Conservation (phyloP, 208 protist genomes). For the Balamuthia mandrillaris region DNA sequence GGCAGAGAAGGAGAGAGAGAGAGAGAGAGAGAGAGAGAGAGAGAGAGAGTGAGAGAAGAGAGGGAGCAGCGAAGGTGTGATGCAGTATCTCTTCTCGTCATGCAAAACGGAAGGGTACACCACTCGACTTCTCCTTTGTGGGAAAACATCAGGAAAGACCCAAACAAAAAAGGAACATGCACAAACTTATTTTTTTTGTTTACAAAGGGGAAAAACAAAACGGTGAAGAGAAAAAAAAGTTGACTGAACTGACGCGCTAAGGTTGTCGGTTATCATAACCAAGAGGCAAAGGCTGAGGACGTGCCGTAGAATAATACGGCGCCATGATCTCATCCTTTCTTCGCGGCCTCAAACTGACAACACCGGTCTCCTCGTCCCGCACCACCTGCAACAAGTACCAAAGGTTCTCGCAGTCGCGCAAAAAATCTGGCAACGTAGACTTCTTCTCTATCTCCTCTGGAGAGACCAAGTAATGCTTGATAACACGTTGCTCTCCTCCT, state of each 20-base stretch:
- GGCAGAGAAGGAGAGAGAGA: no score
- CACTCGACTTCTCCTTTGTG: no score
- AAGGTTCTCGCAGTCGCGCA: constrained; percentile 25
- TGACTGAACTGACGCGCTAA: neutral
- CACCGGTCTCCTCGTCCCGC: constrained; percentile 12
- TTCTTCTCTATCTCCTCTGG: constrained; percentile 34
- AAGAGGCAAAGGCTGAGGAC: constrained; percentile 1
- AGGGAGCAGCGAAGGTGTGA: no score
- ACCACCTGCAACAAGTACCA: constrained; percentile 17
- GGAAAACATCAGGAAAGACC: no score
- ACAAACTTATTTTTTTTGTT: no score
- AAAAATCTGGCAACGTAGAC: constrained; percentile 9
- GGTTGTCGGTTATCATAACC: constrained; percentile 12
- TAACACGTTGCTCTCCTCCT: neutral
- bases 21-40: no score
- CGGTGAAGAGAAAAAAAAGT: no score
- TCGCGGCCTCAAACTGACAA: constrained; percentile 19
- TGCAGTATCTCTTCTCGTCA: no score
- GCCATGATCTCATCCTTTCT: constrained; percentile 20
- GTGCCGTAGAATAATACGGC: neutral
- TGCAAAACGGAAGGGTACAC: no score
- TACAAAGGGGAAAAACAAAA: no score
- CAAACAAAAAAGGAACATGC: no score
- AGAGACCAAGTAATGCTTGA: constrained; percentile 32
- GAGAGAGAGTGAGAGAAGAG: no score